Base-by-base conservation (phyloP, 352 stramenopile species). In the Phytophthora aleatoria region DNA sequence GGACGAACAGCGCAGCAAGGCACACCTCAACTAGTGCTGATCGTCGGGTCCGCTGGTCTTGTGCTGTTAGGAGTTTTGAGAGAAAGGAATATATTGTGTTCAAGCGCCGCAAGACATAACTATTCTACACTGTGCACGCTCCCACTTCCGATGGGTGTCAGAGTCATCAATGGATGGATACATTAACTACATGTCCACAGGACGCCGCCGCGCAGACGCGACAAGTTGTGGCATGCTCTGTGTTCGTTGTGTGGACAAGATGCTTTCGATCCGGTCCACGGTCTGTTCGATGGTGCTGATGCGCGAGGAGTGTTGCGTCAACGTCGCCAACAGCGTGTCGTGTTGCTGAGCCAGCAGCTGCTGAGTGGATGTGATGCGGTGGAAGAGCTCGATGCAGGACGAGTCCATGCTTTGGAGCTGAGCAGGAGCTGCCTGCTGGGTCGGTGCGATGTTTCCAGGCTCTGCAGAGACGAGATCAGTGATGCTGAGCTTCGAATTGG, bases 321-420 rank as follows among this genome's bases (percentile, higher is more conserved):
- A 47, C 16, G 76, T 82, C 28, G 59, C 57, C 16, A 89, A 50
- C 11, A 87, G 52, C 16, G 61, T 76, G 41, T 68, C 62, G 42
- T 83, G 79, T 31, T 90, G 82, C 53, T 81, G 60, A 16, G 72
- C 76, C 10, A 94, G 71, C 33, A 91, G 61, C 42, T 90, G 71
- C 67, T 90, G 85, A 15, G 85, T 92, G 24, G 72, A 74, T 41
- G 83, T 81, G 55, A 92, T 85, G 48, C 83, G 73, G 41, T 73
- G 68, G 20, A 89, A 79, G 10, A 94, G 71, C 44, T 88, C 76
- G 12, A 81, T 67, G 44, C 73, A 82, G 9, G 74, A 73, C 2
- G 53, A 69, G 53, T 79, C 55, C 15, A 69, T 41, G 16, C 57
- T 52, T 12, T 75, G 60, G 7, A 70, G 42, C 43, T 76, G 48